phyloP scores from a whole-genome alignment of 306 rosid species.

The Pterocarpus macrocarpus region DNA sequence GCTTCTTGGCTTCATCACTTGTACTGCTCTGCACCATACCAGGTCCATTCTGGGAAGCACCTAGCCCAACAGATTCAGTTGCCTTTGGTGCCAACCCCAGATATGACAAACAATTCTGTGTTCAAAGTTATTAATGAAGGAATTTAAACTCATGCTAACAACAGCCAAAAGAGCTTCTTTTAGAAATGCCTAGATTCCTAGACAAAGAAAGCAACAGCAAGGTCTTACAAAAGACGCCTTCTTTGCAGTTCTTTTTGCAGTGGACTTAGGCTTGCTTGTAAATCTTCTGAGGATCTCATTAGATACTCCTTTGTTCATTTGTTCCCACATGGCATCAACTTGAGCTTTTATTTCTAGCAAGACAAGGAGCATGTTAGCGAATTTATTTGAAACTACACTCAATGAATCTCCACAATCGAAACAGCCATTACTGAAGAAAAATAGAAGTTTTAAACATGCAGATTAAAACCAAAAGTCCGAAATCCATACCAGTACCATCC shows the following conservation, averaged over 20 bases:
- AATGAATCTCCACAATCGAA: conserved; percentile 15
- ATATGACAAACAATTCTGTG: conserved; percentile 80
- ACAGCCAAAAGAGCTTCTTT: conserved; percentile 6
- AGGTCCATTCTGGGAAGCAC: conserved; percentile 52
- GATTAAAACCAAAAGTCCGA: conserved; percentile 11
- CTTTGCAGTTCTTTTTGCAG: conserved; percentile 59
- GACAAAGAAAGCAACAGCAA: conserved; percentile 25
- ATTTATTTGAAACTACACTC: conserved; percentile 34
- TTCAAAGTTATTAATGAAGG: conserved; percentile 37
- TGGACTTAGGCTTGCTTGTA: conserved; percentile 59
- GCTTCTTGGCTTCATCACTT: conserved; percentile 71
- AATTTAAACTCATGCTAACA: conserved; percentile 44
- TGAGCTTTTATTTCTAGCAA: conserved; percentile 73
- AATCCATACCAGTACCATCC: conserved; percentile 63
- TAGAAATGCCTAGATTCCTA: not conserved
- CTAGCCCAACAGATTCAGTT: conserved; percentile 52
- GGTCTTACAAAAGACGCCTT: conserved; percentile 77
- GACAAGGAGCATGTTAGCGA: conserved; percentile 36
- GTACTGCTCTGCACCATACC: conserved; percentile 51
- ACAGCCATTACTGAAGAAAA: conserved; percentile 8
- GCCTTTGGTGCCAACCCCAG: conserved; percentile 80
- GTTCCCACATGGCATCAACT: conserved; percentile 92
- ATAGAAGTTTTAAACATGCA: conserved; percentile 19
- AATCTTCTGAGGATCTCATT: conserved; percentile 58
- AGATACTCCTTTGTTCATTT: conserved; percentile 91